These are phyloP conservation scores for Leptographium galeiforme DNA, from an alignment of 2,329 filamentous ascomycete genomes.

Conservation along the genomic window DNA sequence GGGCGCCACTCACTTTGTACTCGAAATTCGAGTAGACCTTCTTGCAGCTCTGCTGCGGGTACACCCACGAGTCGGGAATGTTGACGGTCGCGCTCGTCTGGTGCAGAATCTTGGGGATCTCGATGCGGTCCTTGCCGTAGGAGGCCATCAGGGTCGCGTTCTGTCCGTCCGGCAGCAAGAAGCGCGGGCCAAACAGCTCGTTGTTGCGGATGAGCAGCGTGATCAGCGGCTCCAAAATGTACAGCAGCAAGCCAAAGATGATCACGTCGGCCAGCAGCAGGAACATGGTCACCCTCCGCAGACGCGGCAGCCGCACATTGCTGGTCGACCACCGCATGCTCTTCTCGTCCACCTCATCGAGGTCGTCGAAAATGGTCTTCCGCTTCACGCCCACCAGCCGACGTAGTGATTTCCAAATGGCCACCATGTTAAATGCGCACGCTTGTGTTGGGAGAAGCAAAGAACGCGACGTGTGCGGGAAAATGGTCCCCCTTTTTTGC, in stretches of 20 bases:
- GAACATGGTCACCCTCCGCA: slow-evolving; percentile 34
- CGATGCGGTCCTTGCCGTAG: not conserved
- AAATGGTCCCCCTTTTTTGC: not conserved
- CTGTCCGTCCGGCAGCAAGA: slow-evolving; percentile 8
- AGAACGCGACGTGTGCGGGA: not conserved
- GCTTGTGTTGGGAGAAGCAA: not conserved
- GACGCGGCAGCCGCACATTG: slow-evolving; percentile 1
- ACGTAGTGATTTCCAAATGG: not conserved
- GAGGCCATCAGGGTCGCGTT: not conserved
- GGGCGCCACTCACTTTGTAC: slow-evolving; percentile 12
- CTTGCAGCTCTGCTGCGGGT: slow-evolving; percentile 14
- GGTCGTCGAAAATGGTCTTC: not conserved
- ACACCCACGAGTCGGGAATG: slow-evolving; percentile 16
- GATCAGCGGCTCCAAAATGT: slow-evolving; percentile 57
- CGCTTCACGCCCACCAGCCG: not conserved
- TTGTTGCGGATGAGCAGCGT: slow-evolving; percentile 43
- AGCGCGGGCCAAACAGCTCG: slow-evolving; percentile 17
- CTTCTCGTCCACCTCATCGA: slow-evolving; percentile 1
- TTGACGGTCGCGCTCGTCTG: slow-evolving; percentile 15
- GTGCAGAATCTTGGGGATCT: slow-evolving; percentile 18
- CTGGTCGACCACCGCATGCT: not conserved
- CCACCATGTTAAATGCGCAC: not conserved
- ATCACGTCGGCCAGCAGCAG: slow-evolving; percentile 21
- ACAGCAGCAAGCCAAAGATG: slow-evolving; percentile 48
- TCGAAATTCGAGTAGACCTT: slow-evolving; percentile 16